These are phyloP conservation scores for Heritiera fomes DNA, from an alignment of 345 rosid genomes.

Conservation along the genomic window DNA sequence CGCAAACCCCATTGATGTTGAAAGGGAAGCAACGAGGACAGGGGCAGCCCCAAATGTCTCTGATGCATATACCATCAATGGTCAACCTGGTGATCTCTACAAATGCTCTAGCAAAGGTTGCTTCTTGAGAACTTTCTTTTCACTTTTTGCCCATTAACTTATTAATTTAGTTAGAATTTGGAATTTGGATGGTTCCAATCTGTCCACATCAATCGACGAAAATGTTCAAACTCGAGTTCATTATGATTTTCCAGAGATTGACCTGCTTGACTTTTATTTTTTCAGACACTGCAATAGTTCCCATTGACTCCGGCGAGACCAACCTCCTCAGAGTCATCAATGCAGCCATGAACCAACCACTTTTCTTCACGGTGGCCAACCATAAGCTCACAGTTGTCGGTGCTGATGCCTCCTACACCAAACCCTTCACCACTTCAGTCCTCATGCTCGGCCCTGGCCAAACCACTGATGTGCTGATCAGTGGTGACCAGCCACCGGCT, in stretches of 20 bases:
- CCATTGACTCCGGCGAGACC: constrained; percentile 71
- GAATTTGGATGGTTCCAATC: not conserved
- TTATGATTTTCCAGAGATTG: not conserved
- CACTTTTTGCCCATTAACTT: not conserved
- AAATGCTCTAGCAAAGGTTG: constrained; percentile 80
- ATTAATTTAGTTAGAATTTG: not conserved
- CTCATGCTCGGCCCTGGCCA: constrained; percentile 93
- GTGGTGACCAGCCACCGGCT: constrained; percentile 63
- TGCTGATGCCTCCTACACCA: constrained; percentile 81
- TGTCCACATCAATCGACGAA: not conserved
- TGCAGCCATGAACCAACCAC: constrained; percentile 79
- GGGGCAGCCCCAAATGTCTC: constrained; percentile 78
- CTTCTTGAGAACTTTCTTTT: not conserved
- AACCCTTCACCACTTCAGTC: constrained; percentile 76
- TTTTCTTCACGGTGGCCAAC: constrained; percentile 80
- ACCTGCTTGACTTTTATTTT: not conserved
- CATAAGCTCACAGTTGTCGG: constrained; percentile 85
- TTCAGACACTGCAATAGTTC: constrained; percentile 70
- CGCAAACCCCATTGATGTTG: constrained; percentile 76
- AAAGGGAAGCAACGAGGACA: constrained; percentile 60
- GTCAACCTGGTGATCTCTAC: constrained; percentile 95
- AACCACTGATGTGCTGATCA: constrained; percentile 83
- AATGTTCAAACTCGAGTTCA: not conserved
- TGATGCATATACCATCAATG: constrained; percentile 85
- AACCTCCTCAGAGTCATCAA: constrained; percentile 80